These are phyloP conservation scores for Cordyceps cateniannulata DNA, from an alignment of 2,329 filamentous ascomycete species.

Conservation along the genomic window DNA sequence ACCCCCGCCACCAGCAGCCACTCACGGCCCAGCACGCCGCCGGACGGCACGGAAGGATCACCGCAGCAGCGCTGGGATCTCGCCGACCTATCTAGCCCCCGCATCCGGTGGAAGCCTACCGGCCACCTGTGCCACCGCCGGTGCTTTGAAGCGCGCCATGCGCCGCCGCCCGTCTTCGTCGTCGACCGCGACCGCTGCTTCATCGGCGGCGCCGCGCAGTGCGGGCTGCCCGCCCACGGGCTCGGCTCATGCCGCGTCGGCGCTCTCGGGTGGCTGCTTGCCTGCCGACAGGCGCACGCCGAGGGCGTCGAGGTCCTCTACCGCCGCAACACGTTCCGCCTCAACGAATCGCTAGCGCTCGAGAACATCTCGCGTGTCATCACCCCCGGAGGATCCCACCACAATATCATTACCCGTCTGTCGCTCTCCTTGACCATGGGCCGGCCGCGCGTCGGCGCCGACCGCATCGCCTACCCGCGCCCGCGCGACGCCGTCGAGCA, in stretches of 20 bases:
- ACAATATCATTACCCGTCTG: not conserved
- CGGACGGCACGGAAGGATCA: not conserved
- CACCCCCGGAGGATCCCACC: not conserved
- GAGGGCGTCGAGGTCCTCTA: conserved; percentile 9
- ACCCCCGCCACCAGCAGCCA: not conserved
- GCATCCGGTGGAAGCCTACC: not conserved
- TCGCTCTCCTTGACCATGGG: conserved; percentile 6
- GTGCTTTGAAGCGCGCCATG: not conserved
- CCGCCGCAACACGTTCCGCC: conserved; percentile 3
- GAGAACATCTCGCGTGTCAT: not conserved
- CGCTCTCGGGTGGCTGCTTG: conserved; percentile 5
- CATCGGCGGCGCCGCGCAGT: not conserved
- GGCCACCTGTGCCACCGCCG: conserved; percentile 2
- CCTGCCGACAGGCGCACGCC: conserved; percentile 6
- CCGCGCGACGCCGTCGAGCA: conserved; percentile 4
- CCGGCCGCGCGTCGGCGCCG: not conserved
- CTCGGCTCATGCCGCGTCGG: not conserved
- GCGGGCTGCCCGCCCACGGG: not conserved
- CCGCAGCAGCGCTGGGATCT: not conserved
- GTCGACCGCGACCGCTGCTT: conserved; percentile 8
- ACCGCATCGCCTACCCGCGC: conserved; percentile 4
- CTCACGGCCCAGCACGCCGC: not conserved
- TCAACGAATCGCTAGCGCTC: conserved; percentile 6
- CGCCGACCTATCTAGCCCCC: not conserved
- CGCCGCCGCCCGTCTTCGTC: conserved; percentile 1